Evolutionary conservation across 202 grass and related monocot genomes (phyloP).

Genomic region (Digitaria exilis): DNA sequence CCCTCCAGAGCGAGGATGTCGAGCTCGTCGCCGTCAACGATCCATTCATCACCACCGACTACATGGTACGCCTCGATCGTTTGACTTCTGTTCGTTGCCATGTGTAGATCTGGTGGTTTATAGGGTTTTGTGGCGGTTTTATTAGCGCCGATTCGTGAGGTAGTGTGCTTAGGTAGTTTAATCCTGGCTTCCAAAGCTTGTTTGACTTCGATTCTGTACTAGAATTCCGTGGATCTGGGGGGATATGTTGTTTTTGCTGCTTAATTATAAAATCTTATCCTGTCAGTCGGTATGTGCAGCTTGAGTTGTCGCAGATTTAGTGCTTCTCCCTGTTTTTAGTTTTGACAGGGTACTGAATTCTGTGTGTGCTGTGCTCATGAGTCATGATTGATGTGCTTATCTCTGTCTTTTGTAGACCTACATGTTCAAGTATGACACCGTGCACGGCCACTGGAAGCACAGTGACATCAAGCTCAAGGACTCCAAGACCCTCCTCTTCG

Average conservation of each 20-base stretch:
- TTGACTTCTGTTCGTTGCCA: accelerated
- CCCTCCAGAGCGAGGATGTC: conserved; percentile 83
- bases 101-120: conserved; percentile 25
- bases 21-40: conserved; percentile 94
- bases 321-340: not conserved
- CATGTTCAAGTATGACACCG: conserved; percentile 95
- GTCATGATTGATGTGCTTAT: not conserved
- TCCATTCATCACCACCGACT: conserved; percentile 91
- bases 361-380: not conserved
- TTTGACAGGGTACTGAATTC: not conserved
- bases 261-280: not conserved
- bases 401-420: conserved; percentile 59
- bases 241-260: not conserved
- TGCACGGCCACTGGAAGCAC: conserved; percentile 87
- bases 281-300: not conserved
- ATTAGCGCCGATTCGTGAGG: not conserved
- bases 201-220: not conserved
- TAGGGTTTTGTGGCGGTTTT: not conserved
- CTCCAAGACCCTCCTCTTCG: conserved; percentile 78
- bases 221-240: not conserved
- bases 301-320: no score
- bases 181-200: no score
- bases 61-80: conserved; percentile 71
- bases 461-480: conserved; percentile 75
- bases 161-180: not conserved